These are phyloP conservation scores for Fusarium algeriense DNA, from an alignment of 2,329 filamentous ascomycete species.

Conservation along the genomic window DNA sequence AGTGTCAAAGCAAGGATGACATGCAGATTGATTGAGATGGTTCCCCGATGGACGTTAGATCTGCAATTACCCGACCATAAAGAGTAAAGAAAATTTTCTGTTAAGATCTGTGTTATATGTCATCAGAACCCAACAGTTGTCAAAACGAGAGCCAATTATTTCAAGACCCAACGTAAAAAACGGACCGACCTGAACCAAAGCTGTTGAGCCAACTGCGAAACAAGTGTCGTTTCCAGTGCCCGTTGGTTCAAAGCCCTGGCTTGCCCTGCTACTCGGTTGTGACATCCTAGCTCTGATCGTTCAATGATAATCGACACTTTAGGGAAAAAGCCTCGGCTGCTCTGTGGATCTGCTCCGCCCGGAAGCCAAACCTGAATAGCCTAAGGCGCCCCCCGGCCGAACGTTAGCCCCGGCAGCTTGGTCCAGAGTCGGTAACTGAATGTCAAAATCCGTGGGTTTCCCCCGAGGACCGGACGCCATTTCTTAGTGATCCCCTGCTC, in stretches of 20 bases:
- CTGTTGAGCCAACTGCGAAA: conserved; percentile 6
- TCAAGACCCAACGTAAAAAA: conserved; percentile 10
- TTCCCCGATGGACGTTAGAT: background rate
- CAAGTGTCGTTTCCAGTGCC: conserved; percentile 11
- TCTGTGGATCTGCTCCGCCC: conserved; percentile 14
- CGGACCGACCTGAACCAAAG: conserved; percentile 1
- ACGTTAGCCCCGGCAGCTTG: conserved; percentile 25
- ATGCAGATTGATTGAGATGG: background rate
- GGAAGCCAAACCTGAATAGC: conserved; percentile 25
- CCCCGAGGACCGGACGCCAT: conserved; percentile 40
- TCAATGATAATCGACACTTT: conserved; percentile 28
- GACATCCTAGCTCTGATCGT: conserved; percentile 26
- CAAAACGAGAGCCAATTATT: conserved; percentile 19
- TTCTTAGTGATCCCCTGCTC: conserved; percentile 4
- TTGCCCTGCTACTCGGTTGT: conserved; percentile 1
- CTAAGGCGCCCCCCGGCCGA: conserved; percentile 25
- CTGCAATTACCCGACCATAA: background rate
- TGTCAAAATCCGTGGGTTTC: conserved; percentile 35
- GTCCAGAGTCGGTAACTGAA: conserved; percentile 34
- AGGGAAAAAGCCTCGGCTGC: conserved; percentile 13
- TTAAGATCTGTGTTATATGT: conserved; percentile 13
- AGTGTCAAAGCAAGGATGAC: background rate
- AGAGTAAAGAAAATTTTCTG: background rate
- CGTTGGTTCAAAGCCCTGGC: conserved; percentile 10
- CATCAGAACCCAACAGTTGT: conserved; percentile 12